Evolutionary conservation across 179 eudicot species (phyloP), one percentile per base, ranked within the genome.

Genomic region (Silene vulgaris): DNA sequence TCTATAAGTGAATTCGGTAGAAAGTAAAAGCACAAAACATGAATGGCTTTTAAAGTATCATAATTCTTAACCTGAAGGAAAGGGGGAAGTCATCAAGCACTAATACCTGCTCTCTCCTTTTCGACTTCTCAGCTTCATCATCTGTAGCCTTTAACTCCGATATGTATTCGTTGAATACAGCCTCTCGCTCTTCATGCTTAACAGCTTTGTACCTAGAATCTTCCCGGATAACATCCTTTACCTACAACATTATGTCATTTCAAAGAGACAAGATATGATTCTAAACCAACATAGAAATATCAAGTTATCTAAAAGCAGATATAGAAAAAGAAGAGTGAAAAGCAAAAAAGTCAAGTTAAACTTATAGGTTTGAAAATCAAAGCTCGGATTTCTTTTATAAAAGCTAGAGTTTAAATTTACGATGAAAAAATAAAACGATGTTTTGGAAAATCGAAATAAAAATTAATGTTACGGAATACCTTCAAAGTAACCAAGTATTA

Each of bases 151-250:
- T 96, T 57, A 93, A 76, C 67, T 91, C 90, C 50, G 89, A 86
- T 73, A 90, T 84, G 79, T 86, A 96, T 80, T 93, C 94, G 73
- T 88, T 89, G 71, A 93, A 96, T 48, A 93, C 74, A 65, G 75
- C 76, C 82, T 93, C 99, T 81, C 96, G 89, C 35, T 93, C 97
- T 80, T 91, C 98, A 76, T 93, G 98, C 81, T 80, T 87, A 63
- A 96, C 90, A 80, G 91, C 86, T 84, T 90, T 93, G 89, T 90
- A 96, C 73, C 98, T 84, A 37, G 88, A 86, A 75, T 96, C 99
- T 80, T 87, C 87, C 81, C 93, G 86, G 73, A 96, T 78, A 73
- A 87, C 85, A 73, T 96, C 99, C 85, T 91, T 96, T 71, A 91
- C 94, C 99, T 96, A 74, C 74, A 77, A 65, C 68, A 65, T 73